phyloP scores from a whole-genome alignment of 2,329 filamentous ascomycete species.

The Cordyceps militaris region DNA sequence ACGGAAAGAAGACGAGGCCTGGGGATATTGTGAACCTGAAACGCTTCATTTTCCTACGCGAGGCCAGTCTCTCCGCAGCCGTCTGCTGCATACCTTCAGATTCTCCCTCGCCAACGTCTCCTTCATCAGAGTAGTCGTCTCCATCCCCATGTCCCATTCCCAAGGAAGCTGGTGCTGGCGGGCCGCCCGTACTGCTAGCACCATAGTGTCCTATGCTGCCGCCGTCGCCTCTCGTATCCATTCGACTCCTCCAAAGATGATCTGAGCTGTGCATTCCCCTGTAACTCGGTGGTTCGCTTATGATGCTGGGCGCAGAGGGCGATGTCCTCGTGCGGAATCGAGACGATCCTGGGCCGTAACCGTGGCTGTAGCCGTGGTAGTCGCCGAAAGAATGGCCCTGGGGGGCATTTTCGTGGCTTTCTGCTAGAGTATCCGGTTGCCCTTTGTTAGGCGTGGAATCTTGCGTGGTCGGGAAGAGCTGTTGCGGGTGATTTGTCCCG shows the following conservation, averaged over 20 bases:
- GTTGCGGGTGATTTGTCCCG: constrained; percentile 5
- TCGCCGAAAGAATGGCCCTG: not conserved
- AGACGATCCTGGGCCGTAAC: constrained; percentile 1
- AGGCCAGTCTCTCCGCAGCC: constrained; percentile 50
- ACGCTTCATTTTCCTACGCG: constrained; percentile 65
- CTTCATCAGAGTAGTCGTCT: constrained; percentile 10
- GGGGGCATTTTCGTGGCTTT: not conserved
- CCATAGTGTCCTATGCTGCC: not conserved
- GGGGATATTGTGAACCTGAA: constrained; percentile 52
- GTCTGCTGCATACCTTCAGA: constrained; percentile 30
- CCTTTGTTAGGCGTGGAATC: constrained; percentile 4
- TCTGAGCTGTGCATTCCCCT: not conserved
- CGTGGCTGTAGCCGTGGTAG: constrained; percentile 4
- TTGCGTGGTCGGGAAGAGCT: constrained; percentile 6
- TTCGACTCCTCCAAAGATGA: constrained; percentile 3
- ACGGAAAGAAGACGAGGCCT: not conserved
- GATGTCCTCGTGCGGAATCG: constrained; percentile 10
- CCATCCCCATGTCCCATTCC: constrained; percentile 3
- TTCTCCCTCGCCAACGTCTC: constrained; percentile 10
- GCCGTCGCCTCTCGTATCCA: not conserved
- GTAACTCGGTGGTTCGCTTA: not conserved
- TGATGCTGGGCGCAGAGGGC: constrained; percentile 11
- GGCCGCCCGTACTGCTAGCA: not conserved
- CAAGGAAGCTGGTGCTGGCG: not conserved
- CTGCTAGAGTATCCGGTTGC: not conserved